phyloP scores from a whole-genome alignment of 2,329 filamentous ascomycete species.

The Didymella exigua region DNA sequence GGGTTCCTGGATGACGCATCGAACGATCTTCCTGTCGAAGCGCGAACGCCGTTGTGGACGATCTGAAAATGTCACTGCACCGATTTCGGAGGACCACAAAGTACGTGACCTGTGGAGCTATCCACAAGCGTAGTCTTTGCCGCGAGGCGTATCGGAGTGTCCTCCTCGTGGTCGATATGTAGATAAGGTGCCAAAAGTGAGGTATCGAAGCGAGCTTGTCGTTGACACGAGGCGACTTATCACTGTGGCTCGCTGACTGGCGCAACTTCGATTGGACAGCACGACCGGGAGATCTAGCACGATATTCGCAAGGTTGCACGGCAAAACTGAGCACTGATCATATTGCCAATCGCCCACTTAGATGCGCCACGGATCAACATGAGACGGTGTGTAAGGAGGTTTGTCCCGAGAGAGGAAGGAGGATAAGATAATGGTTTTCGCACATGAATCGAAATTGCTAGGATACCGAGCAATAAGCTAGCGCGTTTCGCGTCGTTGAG shows the following conservation, averaged over 20 bases:
- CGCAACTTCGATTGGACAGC: background rate
- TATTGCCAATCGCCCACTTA: constrained; percentile 8
- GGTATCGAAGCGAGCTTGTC: background rate
- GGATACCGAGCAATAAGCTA: constrained; percentile 7
- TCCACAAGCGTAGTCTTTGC: background rate
- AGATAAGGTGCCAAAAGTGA: background rate
- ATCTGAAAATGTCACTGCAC: constrained; percentile 15
- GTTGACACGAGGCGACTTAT: constrained; percentile 5
- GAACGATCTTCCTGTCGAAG: constrained; percentile 17
- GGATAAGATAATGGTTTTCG: constrained; percentile 10
- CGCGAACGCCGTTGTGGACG: constrained; percentile 8
- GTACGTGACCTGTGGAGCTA: background rate
- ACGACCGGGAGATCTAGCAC: constrained; percentile 6
- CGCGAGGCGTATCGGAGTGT: background rate
- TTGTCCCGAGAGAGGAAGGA: constrained; percentile 17
- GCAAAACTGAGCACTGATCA: constrained; percentile 8
- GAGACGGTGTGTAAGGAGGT: constrained; percentile 15
- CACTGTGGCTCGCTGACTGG: constrained; percentile 6
- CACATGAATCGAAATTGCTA: constrained; percentile 20
- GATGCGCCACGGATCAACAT: constrained; percentile 17
- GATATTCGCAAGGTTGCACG: constrained; percentile 15
- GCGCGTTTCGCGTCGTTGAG: constrained; percentile 15
- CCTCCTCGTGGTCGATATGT: background rate
- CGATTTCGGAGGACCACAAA: constrained; percentile 8
- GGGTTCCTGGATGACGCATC: constrained; percentile 45